Conservation (phyloP, 2,329 filamentous ascomycete species). For the Stagonosporopsis chrysanthemi region DNA sequence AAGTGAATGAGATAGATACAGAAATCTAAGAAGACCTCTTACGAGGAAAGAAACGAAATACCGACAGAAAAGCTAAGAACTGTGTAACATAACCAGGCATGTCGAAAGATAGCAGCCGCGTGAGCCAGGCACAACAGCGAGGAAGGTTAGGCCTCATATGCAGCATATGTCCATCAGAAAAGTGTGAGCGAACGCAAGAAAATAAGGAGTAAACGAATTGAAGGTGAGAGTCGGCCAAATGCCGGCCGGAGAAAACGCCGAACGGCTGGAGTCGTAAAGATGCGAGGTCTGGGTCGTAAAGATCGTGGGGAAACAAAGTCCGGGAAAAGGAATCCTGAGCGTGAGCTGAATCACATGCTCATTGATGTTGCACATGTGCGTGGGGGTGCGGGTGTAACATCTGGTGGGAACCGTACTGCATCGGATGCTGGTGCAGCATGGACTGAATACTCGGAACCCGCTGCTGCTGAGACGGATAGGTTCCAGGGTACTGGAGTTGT, state of each 20-base stretch:
- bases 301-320: slow-evolving; percentile 6
- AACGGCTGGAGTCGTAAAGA: slow-evolving; percentile 4
- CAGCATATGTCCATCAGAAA: not conserved
- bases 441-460: slow-evolving; percentile 52
- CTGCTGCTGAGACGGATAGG: slow-evolving; percentile 35
- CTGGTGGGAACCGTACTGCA: slow-evolving; percentile 31
- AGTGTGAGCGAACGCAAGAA: not conserved
- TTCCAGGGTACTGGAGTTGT: slow-evolving; percentile 25
- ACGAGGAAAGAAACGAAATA: not conserved
- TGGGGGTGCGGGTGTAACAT: slow-evolving; percentile 23
- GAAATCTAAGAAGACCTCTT: slow-evolving; percentile 21
- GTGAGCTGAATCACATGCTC: not conserved
- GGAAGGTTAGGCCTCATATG: not conserved
- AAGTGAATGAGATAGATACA: slow-evolving; percentile 27
- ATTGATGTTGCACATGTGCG: slow-evolving; percentile 14
- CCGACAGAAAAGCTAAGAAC: not conserved
- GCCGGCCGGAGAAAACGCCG: slow-evolving; percentile 15
- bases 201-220: slow-evolving; percentile 13
- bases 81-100: not conserved
- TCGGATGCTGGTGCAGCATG: slow-evolving; percentile 43
- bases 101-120: not conserved
- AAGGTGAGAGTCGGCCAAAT: slow-evolving; percentile 22
- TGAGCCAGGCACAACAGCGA: not conserved
- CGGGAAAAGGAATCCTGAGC: not conserved
- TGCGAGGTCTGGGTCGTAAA: slow-evolving; percentile 12